phyloP scores from a whole-genome alignment of 345 rosid genomes.

The Bruguiera parviflora region DNA sequence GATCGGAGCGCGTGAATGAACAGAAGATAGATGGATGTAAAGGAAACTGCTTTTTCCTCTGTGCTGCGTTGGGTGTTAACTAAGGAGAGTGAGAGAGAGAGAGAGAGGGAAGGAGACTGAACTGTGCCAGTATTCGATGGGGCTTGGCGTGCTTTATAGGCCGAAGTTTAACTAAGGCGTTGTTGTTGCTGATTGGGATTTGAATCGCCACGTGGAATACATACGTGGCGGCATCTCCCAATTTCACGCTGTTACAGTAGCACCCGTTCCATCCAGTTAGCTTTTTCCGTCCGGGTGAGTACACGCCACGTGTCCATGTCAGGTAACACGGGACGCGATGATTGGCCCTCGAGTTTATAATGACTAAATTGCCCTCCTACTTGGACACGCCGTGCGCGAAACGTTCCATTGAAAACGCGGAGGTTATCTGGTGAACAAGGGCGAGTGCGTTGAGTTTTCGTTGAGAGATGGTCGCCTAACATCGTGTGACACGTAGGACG shows the following conservation, averaged over 20 bases:
- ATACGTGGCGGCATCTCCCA: constrained; percentile 10
- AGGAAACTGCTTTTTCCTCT: neutral
- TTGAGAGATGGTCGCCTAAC: neutral
- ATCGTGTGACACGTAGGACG: constrained; percentile 12
- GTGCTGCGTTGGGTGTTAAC: neutral
- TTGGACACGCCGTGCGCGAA: neutral
- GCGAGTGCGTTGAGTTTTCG: neutral
- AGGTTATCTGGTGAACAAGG: neutral
- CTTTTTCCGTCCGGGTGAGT: too few relatives aligned
- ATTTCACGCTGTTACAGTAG: neutral
- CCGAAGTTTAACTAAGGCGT: neutral
- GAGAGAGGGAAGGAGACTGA: too few relatives aligned
- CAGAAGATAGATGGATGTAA: neutral
- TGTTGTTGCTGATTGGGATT: constrained; percentile 37
- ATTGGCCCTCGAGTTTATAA: neutral
- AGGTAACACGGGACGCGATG: too few relatives aligned
- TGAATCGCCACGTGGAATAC: constrained; percentile 2
- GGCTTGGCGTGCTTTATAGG: constrained; percentile 34
- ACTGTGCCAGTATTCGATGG: too few relatives aligned
- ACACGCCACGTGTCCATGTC: too few relatives aligned
- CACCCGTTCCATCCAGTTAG: too few relatives aligned
- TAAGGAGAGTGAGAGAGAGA: neutral
- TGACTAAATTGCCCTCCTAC: neutral
- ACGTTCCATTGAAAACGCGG: neutral
- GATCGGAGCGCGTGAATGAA: constrained; percentile 24